A percentile compares a stretch with the other conserved stretches of the same genome.
Evolutionary conservation across 768 basidiomycete species (phyloP).

Genomic region (Podaxis sp.): DNA sequence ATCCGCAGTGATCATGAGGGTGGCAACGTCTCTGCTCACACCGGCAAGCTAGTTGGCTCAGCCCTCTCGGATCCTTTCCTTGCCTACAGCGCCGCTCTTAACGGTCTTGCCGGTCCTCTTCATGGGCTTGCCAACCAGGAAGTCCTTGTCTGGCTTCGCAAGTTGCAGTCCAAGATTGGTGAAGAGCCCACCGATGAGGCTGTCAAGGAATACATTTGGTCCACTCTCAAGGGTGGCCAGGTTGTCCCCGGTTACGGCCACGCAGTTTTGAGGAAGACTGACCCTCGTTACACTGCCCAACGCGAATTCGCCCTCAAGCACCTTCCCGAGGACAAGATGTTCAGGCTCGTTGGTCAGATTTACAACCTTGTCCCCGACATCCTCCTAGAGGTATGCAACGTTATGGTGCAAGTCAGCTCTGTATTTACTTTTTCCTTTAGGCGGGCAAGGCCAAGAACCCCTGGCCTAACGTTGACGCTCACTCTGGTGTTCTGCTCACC

Average conservation of each 20-base stretch:
- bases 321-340: conserved; percentile 82
- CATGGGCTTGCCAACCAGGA: conserved; percentile 99
- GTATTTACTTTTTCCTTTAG: conserved; percentile 30
- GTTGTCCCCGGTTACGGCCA: conserved; percentile 94
- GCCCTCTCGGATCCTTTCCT: conserved; percentile 98
- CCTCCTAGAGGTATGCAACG: conserved; percentile 64
- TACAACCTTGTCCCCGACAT: conserved; percentile 89
- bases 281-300: conserved; percentile 90
- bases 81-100: conserved; percentile 87
- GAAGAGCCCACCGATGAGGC: conserved; percentile 82
- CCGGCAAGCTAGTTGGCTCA: conserved; percentile 89
- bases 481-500: conserved; percentile 87
- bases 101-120: conserved; percentile 95
- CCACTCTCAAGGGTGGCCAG: conserved; percentile 88
- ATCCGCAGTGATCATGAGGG: conserved; percentile 86
- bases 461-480: conserved; percentile 97
- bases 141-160: conserved; percentile 90
- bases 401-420: background rate
- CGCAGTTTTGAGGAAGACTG: conserved; percentile 86
- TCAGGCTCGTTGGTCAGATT: conserved; percentile 91
- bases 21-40: conserved; percentile 96
- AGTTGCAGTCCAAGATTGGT: conserved; percentile 90
- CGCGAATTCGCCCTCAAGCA: conserved; percentile 88
- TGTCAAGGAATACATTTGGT: conserved; percentile 93
- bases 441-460: conserved; percentile 93